These are phyloP conservation scores for Populus davidiana DNA, from an alignment of 345 rosid genomes.

Conservation along the genomic window DNA sequence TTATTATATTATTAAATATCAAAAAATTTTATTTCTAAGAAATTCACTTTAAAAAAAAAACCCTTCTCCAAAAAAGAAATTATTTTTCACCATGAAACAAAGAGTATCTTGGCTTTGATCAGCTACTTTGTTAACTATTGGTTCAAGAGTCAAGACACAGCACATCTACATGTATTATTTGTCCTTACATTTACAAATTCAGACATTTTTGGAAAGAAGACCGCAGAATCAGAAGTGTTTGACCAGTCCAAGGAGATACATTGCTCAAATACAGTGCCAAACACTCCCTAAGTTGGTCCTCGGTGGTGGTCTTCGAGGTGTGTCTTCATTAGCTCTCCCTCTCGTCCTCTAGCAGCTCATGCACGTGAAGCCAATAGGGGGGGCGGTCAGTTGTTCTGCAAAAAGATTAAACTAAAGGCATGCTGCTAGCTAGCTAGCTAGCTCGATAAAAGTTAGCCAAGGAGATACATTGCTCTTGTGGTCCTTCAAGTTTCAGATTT, in stretches of 20 bases:
- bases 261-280: too few relatives aligned
- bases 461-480: not conserved
- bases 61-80: rapidly evolving
- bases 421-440: not conserved
- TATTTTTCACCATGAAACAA: too few relatives aligned
- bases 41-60: too few relatives aligned
- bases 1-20: too few relatives aligned
- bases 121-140: not conserved
- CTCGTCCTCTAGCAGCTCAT: constrained; percentile 24
- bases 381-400: constrained; percentile 18
- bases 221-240: not conserved
- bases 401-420: not conserved
- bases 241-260: too few relatives aligned
- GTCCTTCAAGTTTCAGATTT: not conserved
- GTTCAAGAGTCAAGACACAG: not conserved
- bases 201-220: constrained; percentile 23
- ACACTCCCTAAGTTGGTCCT: too few relatives aligned
- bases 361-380: constrained; percentile 39
- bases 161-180: not conserved
- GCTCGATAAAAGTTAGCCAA: not conserved
- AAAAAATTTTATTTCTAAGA: too few relatives aligned
- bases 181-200: not conserved
- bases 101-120: too few relatives aligned
- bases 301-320: constrained; percentile 42
- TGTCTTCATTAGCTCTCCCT: not conserved